Evolutionary conservation across 331 rosid genomes (phyloP).

Genomic region (Rosa hybrid): DNA sequence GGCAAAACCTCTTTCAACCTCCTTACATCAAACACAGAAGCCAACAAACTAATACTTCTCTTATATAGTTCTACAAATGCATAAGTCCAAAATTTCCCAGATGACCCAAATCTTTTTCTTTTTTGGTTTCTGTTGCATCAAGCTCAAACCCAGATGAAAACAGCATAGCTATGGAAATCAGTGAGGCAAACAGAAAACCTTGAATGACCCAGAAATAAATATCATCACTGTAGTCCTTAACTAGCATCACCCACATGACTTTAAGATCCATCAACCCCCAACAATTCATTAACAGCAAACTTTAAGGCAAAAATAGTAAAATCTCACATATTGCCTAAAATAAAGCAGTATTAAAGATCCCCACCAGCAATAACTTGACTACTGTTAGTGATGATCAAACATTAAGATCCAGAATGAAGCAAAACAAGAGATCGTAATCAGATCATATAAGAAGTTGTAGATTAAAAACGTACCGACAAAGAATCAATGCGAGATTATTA

Average conservation of each 20-base stretch:
- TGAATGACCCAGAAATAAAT: conserved; percentile 9
- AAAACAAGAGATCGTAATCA: neutral
- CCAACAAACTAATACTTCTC: neutral
- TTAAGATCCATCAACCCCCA: conserved; percentile 9
- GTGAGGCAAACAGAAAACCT: neutral
- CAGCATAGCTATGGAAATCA: neutral
- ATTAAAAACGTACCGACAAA: conserved; percentile 18
- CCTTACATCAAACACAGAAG: neutral
- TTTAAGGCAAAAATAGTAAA: neutral
- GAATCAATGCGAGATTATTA: neutral
- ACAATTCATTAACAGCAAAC: neutral
- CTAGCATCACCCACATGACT: neutral
- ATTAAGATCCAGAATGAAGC: conserved; percentile 26
- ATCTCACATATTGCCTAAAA: neutral
- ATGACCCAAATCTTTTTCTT: neutral
- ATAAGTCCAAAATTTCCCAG: neutral
- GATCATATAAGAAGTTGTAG: neutral
- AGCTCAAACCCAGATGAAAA: neutral
- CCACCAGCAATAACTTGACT: neutral
- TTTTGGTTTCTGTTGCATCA: neutral
- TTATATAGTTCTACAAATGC: neutral
- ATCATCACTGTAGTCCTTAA: neutral
- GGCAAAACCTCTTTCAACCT: neutral
- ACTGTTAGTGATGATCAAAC: neutral
- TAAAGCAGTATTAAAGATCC: neutral